phyloP scores from a whole-genome alignment of 1,139 yeast genomes.

The Candida sanyaensis region DNA sequence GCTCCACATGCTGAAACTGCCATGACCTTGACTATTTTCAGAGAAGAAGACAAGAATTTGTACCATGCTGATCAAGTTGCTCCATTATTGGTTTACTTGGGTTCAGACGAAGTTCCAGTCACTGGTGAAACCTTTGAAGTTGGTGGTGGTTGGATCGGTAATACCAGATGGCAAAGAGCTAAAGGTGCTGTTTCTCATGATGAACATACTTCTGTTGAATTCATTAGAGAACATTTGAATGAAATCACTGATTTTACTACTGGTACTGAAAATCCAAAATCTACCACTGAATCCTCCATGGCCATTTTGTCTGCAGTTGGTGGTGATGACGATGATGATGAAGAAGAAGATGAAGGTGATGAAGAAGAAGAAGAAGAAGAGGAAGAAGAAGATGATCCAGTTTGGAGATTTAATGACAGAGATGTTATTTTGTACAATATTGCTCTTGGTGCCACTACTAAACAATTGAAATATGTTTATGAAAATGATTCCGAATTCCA shows the following conservation, averaged over 20 bases:
- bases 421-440: slow-evolving; percentile 85
- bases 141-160: slow-evolving; percentile 93
- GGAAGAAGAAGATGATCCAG: slow-evolving; percentile 45
- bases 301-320: slow-evolving; percentile 70
- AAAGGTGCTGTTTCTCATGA: slow-evolving; percentile 74
- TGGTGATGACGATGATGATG: slow-evolving; percentile 51
- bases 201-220: slow-evolving; percentile 63
- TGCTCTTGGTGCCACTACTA: slow-evolving; percentile 83
- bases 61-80: slow-evolving; percentile 91
- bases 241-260: slow-evolving; percentile 65
- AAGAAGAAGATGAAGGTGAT: slow-evolving; percentile 50
- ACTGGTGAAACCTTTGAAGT: slow-evolving; percentile 46
- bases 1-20: slow-evolving; percentile 99
- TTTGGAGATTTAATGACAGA: slow-evolving; percentile 56
- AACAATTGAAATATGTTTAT: slow-evolving; percentile 76
- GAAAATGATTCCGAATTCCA: slow-evolving; percentile 81
- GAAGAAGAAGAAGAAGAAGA: slow-evolving; percentile 52
- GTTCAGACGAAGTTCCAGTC: slow-evolving; percentile 69
- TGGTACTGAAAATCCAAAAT: slow-evolving; percentile 59
- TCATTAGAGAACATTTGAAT: slow-evolving; percentile 65
- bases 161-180: slow-evolving; percentile 94
- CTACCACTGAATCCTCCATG: slow-evolving; percentile 78
- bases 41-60: slow-evolving; percentile 72
- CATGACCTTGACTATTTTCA: slow-evolving; percentile 88
- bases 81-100: slow-evolving; percentile 78